A percentile compares a stretch with the other conserved stretches of the same genome.
Evolutionary conservation across 2,329 filamentous ascomycete species (phyloP).

Genomic region (Zasmidium cellare): DNA sequence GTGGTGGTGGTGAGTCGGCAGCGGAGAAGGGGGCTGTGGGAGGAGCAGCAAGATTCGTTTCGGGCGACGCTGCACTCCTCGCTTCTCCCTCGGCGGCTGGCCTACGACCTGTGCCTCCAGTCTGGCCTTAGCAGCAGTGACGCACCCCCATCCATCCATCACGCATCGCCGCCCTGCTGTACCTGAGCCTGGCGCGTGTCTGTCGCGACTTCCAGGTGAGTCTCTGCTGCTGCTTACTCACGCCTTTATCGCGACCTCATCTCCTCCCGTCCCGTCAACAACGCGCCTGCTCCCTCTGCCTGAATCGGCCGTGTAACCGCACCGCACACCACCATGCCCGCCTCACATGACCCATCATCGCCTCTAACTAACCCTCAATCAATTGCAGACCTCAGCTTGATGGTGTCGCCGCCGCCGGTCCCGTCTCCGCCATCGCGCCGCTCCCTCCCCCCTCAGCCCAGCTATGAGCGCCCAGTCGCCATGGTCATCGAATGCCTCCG

Average conservation of each 20-base stretch:
- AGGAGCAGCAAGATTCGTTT: no score
- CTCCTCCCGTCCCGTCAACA: neutral
- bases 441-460: slow-evolving; percentile 2
- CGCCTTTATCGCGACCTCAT: neutral
- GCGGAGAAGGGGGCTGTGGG: no score
- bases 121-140: no score
- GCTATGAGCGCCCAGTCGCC: slow-evolving; percentile 1
- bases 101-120: no score
- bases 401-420: slow-evolving; percentile 5
- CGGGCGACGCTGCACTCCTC: no score
- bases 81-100: no score
- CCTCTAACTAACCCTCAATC: neutral
- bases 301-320: neutral
- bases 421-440: slow-evolving; percentile 1
- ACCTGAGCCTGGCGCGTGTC: no score
- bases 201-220: neutral
- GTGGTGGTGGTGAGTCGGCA: no score
- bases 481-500: slow-evolving; percentile 18
- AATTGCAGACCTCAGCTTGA: neutral
- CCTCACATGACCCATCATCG: neutral
- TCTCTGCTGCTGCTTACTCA: neutral
- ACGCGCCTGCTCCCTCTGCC: neutral
- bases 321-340: neutral
- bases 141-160: no score
- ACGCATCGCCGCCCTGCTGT: no score